These are phyloP conservation scores for Cardamine occulta DNA, from an alignment of 345 rosid genomes.

Conservation along the genomic window DNA sequence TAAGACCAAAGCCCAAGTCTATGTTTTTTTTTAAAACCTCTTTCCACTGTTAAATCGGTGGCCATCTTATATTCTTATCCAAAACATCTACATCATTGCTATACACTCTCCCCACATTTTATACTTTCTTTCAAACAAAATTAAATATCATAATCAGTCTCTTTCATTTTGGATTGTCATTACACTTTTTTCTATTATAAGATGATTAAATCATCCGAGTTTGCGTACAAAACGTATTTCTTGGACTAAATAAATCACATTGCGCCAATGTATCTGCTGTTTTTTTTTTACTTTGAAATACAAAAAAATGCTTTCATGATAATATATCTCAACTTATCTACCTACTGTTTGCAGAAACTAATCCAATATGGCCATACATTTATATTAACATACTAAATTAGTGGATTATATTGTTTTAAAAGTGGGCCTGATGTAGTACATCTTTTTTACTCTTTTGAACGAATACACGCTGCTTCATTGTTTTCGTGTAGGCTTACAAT, in stretches of 20 bases:
- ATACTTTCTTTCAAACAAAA: neutral
- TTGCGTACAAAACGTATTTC: conserved; percentile 9
- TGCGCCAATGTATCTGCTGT: neutral
- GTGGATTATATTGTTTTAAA: neutral
- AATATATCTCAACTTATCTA: conserved; percentile 7
- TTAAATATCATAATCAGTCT: neutral
- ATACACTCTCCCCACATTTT: conserved; percentile 12
- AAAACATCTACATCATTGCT: neutral
- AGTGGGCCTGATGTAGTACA: neutral
- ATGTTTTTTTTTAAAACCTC: neutral
- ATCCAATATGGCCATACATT: neutral
- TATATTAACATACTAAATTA: neutral
- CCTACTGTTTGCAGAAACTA: neutral
- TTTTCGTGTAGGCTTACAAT: conserved; percentile 6
- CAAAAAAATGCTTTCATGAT: neutral
- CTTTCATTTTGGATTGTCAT: neutral
- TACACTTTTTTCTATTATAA: neutral
- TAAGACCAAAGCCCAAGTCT: conserved; percentile 33
- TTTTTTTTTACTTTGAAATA: neutral
- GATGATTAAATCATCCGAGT: neutral
- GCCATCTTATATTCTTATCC: conserved; percentile 29
- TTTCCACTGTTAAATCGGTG: conserved; percentile 12
- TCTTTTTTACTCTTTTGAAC: neutral
- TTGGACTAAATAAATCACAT: conserved; percentile 5
- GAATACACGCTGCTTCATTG: neutral